A percentile compares a stretch with the other conserved stretches of the same genome.
Conservation (phyloP, 139 green algal genomes). For the Chlamydomonas asymmetrica region DNA sequence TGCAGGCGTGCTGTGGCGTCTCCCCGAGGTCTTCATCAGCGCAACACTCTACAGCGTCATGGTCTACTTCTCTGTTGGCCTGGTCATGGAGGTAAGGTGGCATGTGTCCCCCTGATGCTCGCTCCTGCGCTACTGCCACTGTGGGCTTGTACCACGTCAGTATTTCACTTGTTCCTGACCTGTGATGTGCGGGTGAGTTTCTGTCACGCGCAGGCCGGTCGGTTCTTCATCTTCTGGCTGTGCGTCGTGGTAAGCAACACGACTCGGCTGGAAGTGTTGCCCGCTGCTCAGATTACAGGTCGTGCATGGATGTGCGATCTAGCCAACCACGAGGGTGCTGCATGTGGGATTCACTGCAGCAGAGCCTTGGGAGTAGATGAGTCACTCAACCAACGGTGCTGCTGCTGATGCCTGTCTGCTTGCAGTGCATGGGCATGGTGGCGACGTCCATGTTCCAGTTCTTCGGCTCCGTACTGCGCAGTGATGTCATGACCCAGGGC, state of each 20-base stretch:
- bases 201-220: background rate
- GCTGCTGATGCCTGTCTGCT: slow-evolving; percentile 21
- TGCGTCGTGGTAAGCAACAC: no score
- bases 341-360: no score
- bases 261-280: no score
- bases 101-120: background rate
- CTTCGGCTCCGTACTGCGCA: slow-evolving; percentile 38
- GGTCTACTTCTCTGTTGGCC: slow-evolving; percentile 64
- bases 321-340: no score
- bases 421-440: slow-evolving; percentile 38
- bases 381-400: no score
- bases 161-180: background rate
- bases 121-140: background rate
- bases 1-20: slow-evolving; percentile 33
- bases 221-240: slow-evolving; percentile 56
- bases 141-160: background rate
- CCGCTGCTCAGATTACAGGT: no score
- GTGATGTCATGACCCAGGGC: slow-evolving; percentile 13
- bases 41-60: slow-evolving; percentile 48
- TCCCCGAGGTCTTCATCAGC: slow-evolving; percentile 58
- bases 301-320: no score
- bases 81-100: slow-evolving; percentile 28
- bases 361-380: no score
- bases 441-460: slow-evolving; percentile 62
- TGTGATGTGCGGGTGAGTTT: no score